Percentiles rank a stretch among this genome's conserved stretches.
Conservation (phyloP, 495 filamentous ascomycete species). For the Talaromyces ruber region DNA sequence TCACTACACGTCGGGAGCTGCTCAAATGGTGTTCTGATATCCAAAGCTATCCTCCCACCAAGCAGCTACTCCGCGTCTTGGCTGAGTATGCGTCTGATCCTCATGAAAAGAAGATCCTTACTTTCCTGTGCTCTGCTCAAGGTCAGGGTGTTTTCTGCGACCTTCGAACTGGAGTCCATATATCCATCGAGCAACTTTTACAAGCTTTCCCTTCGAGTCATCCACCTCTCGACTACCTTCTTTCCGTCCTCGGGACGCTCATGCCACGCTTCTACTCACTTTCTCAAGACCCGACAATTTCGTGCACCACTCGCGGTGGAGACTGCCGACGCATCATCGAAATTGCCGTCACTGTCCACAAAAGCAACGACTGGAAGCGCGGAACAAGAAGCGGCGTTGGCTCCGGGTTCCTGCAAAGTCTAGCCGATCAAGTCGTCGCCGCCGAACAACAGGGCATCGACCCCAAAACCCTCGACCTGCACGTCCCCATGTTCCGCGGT, state of each 20-base stretch:
- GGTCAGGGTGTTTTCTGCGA: constrained; percentile 93
- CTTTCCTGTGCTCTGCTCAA: constrained; percentile 79
- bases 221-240: constrained; percentile 71
- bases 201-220: constrained; percentile 86
- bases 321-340: constrained; percentile 80
- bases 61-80: constrained; percentile 75
- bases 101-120: constrained; percentile 79
- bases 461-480: constrained; percentile 46
- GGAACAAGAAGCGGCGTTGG: constrained; percentile 62
- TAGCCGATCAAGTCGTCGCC: constrained; percentile 60
- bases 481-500: constrained; percentile 94
- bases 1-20: constrained; percentile 82
- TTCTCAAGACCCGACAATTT: constrained; percentile 88
- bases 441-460: constrained; percentile 49
- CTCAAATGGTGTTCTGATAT: constrained; percentile 94
- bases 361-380: constrained; percentile 68
- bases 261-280: constrained; percentile 99
- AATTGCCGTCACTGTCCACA: constrained; percentile 89
- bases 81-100: constrained; percentile 74
- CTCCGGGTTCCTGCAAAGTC: constrained; percentile 77
- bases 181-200: constrained; percentile 77
- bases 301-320: constrained; percentile 55
- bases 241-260: constrained; percentile 71
- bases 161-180: constrained; percentile 79
- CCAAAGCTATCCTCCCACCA: constrained; percentile 85